A percentile compares a stretch with the other conserved stretches of the same genome.
Conservation (phyloP, 805 yeast species). For the Ogataea populi-albae region DNA sequence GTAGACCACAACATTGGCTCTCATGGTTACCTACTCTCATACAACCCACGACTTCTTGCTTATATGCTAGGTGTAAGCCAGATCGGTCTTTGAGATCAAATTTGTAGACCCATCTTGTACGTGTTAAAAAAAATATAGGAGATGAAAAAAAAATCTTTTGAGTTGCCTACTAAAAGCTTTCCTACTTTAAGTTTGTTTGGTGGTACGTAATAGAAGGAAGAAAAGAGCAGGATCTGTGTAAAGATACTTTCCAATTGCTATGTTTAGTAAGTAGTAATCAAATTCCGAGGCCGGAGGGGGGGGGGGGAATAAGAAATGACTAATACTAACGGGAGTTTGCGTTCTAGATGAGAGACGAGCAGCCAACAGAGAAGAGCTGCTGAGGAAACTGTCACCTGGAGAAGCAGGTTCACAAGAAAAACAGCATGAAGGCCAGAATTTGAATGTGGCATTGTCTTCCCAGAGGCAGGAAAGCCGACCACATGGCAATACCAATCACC, state of each 20-base stretch:
- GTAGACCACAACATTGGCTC: slow-evolving; percentile 8
- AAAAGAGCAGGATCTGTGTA: background rate
- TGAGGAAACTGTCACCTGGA: background rate
- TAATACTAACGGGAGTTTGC: background rate
- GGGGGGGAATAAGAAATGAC: background rate
- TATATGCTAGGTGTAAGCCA: too few relatives aligned
- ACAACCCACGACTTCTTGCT: too few relatives aligned
- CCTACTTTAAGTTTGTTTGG: too few relatives aligned
- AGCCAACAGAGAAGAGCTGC: slow-evolving; percentile 19
- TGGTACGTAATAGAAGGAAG: too few relatives aligned
- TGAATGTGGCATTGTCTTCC: background rate
- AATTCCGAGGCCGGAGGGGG: background rate
- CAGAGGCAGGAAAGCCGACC: slow-evolving; percentile 1
- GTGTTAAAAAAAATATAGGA: too few relatives aligned
- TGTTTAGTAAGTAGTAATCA: slow-evolving; percentile 6
- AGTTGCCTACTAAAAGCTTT: too few relatives aligned
- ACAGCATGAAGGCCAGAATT: too few relatives aligned
- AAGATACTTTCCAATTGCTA: background rate
- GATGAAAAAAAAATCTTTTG: too few relatives aligned
- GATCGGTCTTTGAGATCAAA: too few relatives aligned
- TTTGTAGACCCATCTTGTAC: too few relatives aligned
- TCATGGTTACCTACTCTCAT: slow-evolving; percentile 8
- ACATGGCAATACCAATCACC: background rate
- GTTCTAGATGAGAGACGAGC: slow-evolving; percentile 24
- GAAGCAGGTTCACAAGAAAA: background rate